phyloP scores from a whole-genome alignment of 208 protist genomes.

The Herpetomonas tarakana region DNA sequence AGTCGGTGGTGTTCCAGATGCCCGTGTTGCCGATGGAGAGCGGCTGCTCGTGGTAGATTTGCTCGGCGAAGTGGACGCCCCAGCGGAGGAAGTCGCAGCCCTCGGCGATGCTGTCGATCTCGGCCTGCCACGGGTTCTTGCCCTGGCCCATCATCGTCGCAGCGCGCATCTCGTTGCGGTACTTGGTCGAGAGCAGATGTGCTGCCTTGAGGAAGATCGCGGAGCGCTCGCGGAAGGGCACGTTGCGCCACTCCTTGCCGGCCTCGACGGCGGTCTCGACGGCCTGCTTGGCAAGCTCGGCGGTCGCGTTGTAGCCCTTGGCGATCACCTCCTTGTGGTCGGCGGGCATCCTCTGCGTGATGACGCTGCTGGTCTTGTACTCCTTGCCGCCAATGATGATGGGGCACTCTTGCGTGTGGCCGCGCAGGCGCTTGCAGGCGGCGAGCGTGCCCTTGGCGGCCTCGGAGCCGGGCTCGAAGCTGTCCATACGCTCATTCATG shows the following conservation, averaged over 20 bases:
- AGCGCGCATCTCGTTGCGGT: conserved; percentile 84
- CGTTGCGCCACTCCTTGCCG: conserved; percentile 62
- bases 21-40: conserved; percentile 53
- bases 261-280: conserved; percentile 85
- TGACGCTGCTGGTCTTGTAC: conserved; percentile 64
- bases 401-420: conserved; percentile 71
- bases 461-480: conserved; percentile 76
- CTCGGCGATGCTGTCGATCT: conserved; percentile 96
- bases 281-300: conserved; percentile 84
- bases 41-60: conserved; percentile 92
- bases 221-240: conserved; percentile 88
- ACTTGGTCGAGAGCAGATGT: conserved; percentile 87
- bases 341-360: conserved; percentile 67
- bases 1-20: conserved; percentile 95
- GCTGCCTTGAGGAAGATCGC: conserved; percentile 94
- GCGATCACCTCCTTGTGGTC: conserved; percentile 79
- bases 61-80: conserved; percentile 93
- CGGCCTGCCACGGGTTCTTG: conserved; percentile 97
- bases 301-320: conserved; percentile 81
- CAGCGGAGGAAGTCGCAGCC: conserved; percentile 96
- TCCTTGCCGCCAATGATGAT: conserved; percentile 90
- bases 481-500: conserved; percentile 87
- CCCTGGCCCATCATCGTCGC: conserved; percentile 96
- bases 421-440: conserved; percentile 68
- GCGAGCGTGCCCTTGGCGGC: conserved; percentile 53